These are phyloP conservation scores for Suillus paluster DNA, from an alignment of 768 basidiomycete genomes.

Conservation along the genomic window DNA sequence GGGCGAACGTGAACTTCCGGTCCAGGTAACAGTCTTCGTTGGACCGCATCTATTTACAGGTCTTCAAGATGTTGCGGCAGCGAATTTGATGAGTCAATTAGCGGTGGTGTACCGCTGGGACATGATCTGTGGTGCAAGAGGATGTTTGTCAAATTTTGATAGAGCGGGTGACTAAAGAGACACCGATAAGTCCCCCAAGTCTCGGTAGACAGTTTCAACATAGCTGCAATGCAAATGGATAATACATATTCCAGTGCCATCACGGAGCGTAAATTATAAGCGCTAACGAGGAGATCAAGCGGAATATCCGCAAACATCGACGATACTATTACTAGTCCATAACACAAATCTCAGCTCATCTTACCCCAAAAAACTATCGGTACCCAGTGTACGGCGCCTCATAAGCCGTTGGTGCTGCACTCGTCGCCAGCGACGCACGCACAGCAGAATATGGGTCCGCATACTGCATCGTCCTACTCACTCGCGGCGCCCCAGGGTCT, in stretches of 20 bases:
- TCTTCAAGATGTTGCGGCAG: too few relatives aligned
- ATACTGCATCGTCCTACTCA: slow-evolving; percentile 93
- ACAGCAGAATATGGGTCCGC: slow-evolving; percentile 89
- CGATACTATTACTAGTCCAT: neutral
- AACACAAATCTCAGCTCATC: neutral
- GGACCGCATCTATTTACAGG: too few relatives aligned
- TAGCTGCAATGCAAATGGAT: slow-evolving; percentile 38
- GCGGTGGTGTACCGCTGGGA: too few relatives aligned
- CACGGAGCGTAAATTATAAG: slow-evolving; percentile 2
- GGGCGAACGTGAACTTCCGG: too few relatives aligned
- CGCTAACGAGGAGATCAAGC: neutral
- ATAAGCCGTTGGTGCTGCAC: slow-evolving; percentile 51
- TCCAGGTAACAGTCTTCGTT: too few relatives aligned
- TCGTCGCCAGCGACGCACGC: slow-evolving; percentile 55
- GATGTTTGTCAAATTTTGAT: too few relatives aligned
- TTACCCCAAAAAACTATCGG: slow-evolving; percentile 35
- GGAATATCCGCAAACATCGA: neutral
- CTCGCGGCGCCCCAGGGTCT: slow-evolving; percentile 45
- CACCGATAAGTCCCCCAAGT: slow-evolving; percentile 15
- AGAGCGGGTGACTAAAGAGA: too few relatives aligned
- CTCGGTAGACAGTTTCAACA: slow-evolving; percentile 19
- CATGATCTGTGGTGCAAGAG: too few relatives aligned
- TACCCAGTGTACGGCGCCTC: slow-evolving; percentile 59
- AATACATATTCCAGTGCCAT: neutral
- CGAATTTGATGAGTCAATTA: too few relatives aligned